Evolutionary conservation across 202 grass and related monocot genomes (phyloP).

Genomic region (Carex arenaria): DNA sequence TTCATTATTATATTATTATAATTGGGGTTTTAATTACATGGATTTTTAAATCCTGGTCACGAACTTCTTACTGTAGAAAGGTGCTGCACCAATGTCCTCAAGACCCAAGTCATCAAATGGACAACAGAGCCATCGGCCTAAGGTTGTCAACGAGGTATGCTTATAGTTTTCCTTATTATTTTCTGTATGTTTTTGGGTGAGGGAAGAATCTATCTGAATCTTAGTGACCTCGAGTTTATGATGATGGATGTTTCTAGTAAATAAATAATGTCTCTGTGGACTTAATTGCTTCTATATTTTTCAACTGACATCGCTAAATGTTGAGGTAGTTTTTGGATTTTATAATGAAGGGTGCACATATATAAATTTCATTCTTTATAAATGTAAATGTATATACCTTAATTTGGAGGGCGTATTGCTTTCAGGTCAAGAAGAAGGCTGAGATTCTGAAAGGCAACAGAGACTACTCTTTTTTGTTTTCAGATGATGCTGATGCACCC

Average conservation of each 20-base stretch:
- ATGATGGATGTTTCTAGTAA: not conserved
- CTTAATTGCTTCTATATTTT: not conserved
- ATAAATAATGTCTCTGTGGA: not conserved
- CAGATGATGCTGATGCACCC: constrained; percentile 73
- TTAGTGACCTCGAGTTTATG: not conserved
- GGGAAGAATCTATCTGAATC: not conserved
- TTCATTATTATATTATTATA: constrained; percentile 10
- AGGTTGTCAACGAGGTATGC: constrained; percentile 75
- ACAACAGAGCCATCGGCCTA: constrained; percentile 42
- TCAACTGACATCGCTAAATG: not conserved
- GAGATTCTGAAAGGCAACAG: constrained; percentile 83
- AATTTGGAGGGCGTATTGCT: constrained; percentile 32
- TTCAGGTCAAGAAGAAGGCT: constrained; percentile 77
- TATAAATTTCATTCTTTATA: constrained; percentile 14
- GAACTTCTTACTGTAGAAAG: constrained; percentile 48
- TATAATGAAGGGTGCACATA: not conserved
- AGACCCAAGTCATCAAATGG: constrained; percentile 40
- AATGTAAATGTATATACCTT: constrained; percentile 21
- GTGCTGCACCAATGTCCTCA: constrained; percentile 42
- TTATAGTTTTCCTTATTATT: not conserved
- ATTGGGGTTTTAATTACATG: constrained; percentile 10
- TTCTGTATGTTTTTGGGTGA: not conserved
- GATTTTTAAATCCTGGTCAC: not conserved
- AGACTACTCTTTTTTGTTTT: constrained; percentile 90
- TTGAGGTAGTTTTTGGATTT: not conserved